These are phyloP conservation scores for Xylaria curta DNA, from an alignment of 495 filamentous ascomycete genomes.

Conservation along the genomic window DNA sequence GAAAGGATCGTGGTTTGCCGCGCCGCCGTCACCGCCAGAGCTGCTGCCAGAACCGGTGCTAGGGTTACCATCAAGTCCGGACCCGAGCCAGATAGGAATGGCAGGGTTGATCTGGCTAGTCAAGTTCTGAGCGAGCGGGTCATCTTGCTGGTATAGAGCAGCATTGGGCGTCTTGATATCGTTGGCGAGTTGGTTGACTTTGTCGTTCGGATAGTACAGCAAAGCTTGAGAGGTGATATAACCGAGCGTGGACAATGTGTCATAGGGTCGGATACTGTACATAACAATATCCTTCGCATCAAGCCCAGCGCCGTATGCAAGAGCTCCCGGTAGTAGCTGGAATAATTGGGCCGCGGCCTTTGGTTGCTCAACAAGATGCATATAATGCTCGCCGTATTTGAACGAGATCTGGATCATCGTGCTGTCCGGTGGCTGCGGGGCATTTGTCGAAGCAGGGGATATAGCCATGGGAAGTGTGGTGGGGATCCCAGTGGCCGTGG, in stretches of 20 bases:
- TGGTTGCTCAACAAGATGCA: conserved; percentile 72
- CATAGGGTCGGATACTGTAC: conserved; percentile 76
- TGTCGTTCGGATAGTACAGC: conserved; percentile 71
- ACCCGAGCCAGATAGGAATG: conserved; percentile 75
- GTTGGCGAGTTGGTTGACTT: conserved; percentile 66
- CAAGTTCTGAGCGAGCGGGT: conserved; percentile 66
- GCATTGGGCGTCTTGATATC: conserved; percentile 73
- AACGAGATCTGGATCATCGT: conserved; percentile 84
- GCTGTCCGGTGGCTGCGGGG: conserved; percentile 62
- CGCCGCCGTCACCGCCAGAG: conserved; percentile 28
- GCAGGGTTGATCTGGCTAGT: conserved; percentile 83
- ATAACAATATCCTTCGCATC: conserved; percentile 62
- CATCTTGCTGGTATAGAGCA: conserved; percentile 72
- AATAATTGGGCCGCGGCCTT: conserved; percentile 88
- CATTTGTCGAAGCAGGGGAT: conserved; percentile 56
- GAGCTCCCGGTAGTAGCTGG: conserved; percentile 73
- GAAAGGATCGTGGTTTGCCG: conserved; percentile 47
- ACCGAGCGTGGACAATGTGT: conserved; percentile 70
- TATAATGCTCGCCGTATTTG: conserved; percentile 77
- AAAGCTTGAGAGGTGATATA: conserved; percentile 86
- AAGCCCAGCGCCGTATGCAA: conserved; percentile 69
- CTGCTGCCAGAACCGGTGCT: conserved; percentile 36
- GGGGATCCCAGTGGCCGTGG: conserved; percentile 57
- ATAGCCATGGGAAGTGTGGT: conserved; percentile 76
- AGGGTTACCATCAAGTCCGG: conserved; percentile 48